Conservation (phyloP, 495 filamentous ascomycete genomes). For the Immersiella caudata region DNA sequence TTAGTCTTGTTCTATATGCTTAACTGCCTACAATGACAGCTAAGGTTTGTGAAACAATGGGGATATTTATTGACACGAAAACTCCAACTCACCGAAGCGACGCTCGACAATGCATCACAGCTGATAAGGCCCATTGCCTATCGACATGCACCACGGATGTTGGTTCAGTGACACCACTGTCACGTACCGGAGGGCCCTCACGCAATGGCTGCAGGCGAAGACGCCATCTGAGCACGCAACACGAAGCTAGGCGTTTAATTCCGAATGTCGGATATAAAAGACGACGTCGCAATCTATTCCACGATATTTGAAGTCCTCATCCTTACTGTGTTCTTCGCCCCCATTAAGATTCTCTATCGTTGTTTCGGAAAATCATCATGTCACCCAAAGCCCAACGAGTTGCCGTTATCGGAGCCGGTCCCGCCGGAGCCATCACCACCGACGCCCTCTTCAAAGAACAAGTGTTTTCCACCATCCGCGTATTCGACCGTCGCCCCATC, state of each 20-base stretch:
- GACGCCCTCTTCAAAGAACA: slow-evolving; percentile 64
- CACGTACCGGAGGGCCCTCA: neutral
- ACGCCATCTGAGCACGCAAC: slow-evolving; percentile 6
- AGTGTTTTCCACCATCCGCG: slow-evolving; percentile 58
- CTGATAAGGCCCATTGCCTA: too few relatives aligned
- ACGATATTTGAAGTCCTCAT: too few relatives aligned
- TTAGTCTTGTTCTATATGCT: too few relatives aligned
- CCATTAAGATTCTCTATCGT: neutral
- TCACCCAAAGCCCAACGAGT: slow-evolving; percentile 45
- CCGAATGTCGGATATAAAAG: slow-evolving; percentile 4
- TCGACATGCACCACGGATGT: neutral
- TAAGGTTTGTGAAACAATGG: too few relatives aligned
- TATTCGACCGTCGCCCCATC: slow-evolving; percentile 54
- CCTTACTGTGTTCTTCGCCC: neutral
- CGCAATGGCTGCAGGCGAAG: slow-evolving; percentile 5
- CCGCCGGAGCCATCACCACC: slow-evolving; percentile 60
- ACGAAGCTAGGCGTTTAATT: slow-evolving; percentile 3
- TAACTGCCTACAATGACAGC: too few relatives aligned
- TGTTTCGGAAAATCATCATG: slow-evolving; percentile 3
- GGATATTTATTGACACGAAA: too few relatives aligned
- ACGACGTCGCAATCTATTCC: too few relatives aligned
- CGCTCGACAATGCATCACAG: too few relatives aligned
- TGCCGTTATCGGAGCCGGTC: slow-evolving; percentile 64
- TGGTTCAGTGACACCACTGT: neutral
- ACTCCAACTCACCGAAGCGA: too few relatives aligned